Evolutionary conservation across 179 eudicot genomes (phyloP), one percentile per base, ranked within the genome.

Genomic region (Nepenthes alata): DNA sequence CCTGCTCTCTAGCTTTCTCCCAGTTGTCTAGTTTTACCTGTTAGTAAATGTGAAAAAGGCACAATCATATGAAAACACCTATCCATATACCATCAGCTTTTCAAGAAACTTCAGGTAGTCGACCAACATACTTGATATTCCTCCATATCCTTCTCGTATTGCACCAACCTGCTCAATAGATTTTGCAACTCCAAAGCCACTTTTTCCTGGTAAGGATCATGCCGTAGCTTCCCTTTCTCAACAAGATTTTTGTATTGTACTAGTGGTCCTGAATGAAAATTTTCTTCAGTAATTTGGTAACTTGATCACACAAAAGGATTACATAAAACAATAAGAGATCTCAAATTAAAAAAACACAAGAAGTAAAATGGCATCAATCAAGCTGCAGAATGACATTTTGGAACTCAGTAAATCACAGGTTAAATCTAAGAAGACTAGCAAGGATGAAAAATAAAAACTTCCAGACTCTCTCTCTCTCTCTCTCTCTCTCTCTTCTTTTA

Each of bases 161-260:
- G 82, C 64, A 80, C 76, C 72, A 91, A 79, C 58, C 89, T 88
- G 59, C 78, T 80, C 37, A 91, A 64, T 44, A 91, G 75, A 72
- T 85, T 81, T 70, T 85, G 88, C 64, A 91, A 74, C 74, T 83
- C 83, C 11, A 72, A 36, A 63, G 90, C 94, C 64, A 90, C 86
- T 59, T 73, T 83, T 81, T 85, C 97, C 76, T 91, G 97, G 71
- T 82, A 70, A 67, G 84, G 81, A 75, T 91, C 96, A 77, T 83
- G 76, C 48, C 84, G 83, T 66, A 91, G 72, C 75, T 85, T 80
- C 55, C 90, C 94, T 75, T 85, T 81, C 73, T 77, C 76, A 54
- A 88, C 90, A 66, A 91, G 81, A 70, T 69, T 64, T 74, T 72
- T 83, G 67, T 85, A 91, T 60, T 73, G 85, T 41, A 79, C 65